phyloP scores from a whole-genome alignment of 441 rosid species.

The Adansonia madagascariensis region DNA sequence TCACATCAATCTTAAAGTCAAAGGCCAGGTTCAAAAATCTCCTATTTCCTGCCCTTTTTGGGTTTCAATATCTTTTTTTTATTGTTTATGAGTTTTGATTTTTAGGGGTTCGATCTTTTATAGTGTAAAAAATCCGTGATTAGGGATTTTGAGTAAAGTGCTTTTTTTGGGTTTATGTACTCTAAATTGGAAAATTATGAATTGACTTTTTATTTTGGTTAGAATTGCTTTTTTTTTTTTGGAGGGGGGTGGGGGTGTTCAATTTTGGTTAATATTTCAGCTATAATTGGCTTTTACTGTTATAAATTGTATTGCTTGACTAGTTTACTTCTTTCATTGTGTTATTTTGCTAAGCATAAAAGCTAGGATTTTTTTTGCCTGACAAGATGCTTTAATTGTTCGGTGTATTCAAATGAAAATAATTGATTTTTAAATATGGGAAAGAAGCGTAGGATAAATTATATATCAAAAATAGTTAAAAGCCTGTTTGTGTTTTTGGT shows the following conservation, averaged over 20 bases:
- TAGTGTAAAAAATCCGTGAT: background rate
- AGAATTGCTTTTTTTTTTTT: background rate
- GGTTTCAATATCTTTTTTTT: too few relatives aligned
- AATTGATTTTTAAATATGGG: background rate
- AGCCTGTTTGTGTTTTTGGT: background rate
- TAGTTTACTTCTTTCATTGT: background rate
- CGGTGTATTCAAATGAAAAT: background rate
- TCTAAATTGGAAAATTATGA: background rate
- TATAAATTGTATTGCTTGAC: background rate
- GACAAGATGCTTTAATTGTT: background rate
- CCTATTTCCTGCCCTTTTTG: background rate
- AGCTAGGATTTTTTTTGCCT: background rate
- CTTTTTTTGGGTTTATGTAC: background rate
- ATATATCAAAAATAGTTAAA: background rate
- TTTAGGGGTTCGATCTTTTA: too few relatives aligned
- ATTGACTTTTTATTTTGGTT: background rate
- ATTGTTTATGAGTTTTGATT: too few relatives aligned
- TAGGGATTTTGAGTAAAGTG: background rate
- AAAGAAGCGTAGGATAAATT: background rate
- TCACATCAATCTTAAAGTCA: conserved; percentile 88
- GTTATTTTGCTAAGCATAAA: background rate
- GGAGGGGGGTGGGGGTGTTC: too few relatives aligned
- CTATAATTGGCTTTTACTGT: background rate
- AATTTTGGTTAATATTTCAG: background rate
- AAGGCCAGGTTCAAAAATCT: conserved; percentile 68